Percentiles rank a stretch among this genome's conserved stretches.
phyloP scores from a whole-genome alignment of 305 asterid genomes.

The Fraxinus nigra region DNA sequence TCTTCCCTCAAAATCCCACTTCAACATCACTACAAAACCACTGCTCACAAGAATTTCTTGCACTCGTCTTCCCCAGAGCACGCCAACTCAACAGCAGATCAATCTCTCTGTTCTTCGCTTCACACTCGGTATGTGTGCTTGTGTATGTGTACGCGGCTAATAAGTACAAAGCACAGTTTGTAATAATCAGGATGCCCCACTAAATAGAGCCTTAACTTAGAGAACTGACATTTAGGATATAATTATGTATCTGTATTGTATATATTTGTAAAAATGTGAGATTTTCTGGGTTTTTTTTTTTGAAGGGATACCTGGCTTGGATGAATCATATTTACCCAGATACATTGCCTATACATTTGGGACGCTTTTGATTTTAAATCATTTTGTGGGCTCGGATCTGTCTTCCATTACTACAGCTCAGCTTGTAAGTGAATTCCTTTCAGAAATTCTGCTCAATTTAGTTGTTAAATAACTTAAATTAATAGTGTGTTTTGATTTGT shows the following conservation, averaged over 20 bases:
- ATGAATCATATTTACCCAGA: conserved; percentile 93
- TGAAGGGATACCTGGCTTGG: conserved; percentile 84
- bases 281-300: background rate
- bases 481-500: background rate
- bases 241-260: background rate
- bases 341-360: conserved; percentile 90
- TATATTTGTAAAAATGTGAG: background rate
- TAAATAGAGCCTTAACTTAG: background rate
- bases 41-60: conserved; percentile 28
- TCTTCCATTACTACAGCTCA: conserved; percentile 70
- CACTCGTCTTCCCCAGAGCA: conserved; percentile 28
- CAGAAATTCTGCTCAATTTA: background rate
- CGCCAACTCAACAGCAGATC: conserved; percentile 39
- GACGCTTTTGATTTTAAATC: conserved; percentile 67
- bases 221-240: background rate
- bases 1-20: conserved; percentile 25
- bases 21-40: conserved; percentile 10
- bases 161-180: background rate
- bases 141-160: background rate
- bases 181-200: background rate
- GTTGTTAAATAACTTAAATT: background rate
- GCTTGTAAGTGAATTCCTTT: conserved; percentile 43
- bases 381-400: conserved; percentile 64
- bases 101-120: conserved; percentile 94
- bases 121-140: conserved; percentile 57